Evolutionary conservation across 495 filamentous ascomycete species (phyloP), one percentile per base, ranked within the genome.

Genomic region (Penicillium manginii): DNA sequence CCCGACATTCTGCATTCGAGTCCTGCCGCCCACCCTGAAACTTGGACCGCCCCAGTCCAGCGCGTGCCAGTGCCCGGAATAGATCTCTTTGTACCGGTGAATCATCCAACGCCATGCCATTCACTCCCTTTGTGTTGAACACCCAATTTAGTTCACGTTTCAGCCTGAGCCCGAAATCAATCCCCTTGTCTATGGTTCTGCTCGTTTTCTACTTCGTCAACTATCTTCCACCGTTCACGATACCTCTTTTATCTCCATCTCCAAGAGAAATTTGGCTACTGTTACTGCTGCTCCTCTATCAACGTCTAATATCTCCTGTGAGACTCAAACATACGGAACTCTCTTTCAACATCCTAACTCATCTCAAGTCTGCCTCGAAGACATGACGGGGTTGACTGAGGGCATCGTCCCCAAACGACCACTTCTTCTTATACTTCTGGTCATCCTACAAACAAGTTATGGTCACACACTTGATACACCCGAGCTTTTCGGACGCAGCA

Each of bases 61-160:
- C 73, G 74, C 70, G 58, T 74, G 62, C 64, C 53, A n/a, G 58
- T 74, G 62, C 64, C 55, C n/a, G 37, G 55, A 63, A 63, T 63
- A 63, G 64, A 59, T 46, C 40, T 56, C 54, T 58, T 42, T 61
- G 37, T 49, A 49, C 10, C 8, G 45, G 52, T 22, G 18, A 52
- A 19, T 9, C 3, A 47, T 26, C 6, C 18, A 22, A 10, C 11
- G 40, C 40, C 40, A 43, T 43, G 40, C 12, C 40, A 43, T 43
- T 43, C 40, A 19, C 45, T 8, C 7, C 59, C 17, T 58, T 55
- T 57, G 60, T 45, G 5, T 29, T 17, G 15, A 31, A 19, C 23
- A 8, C 37, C 42, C 18, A 29, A 18, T 29, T 52, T 59, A 17
- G 42, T 18, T 14, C 29, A 42, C 52, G 48, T 63, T 58, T 60